A percentile compares a stretch with the other conserved stretches of the same genome.
Conservation (phyloP, 257 asterid genomes). For the Cruciata laevipes region DNA sequence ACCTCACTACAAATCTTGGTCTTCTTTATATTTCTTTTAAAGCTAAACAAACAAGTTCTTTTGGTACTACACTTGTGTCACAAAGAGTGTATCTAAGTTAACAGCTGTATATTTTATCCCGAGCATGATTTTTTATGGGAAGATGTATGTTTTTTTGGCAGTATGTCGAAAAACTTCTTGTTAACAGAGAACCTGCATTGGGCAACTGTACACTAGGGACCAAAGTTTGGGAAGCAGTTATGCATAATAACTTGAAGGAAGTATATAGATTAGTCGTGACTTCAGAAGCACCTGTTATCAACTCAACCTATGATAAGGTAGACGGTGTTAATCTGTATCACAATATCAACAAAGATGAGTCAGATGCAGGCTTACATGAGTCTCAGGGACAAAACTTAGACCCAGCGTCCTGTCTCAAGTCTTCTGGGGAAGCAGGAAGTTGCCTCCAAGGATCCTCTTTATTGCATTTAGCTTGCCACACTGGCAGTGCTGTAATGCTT, state of each 20-base stretch:
- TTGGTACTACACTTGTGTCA: not conserved
- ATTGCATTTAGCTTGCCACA: slow-evolving; percentile 84
- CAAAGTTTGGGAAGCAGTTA: slow-evolving; percentile 85
- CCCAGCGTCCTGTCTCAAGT: slow-evolving; percentile 45
- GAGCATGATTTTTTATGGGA: slow-evolving; percentile 1
- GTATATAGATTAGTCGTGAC: slow-evolving; percentile 50
- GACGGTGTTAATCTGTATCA: slow-evolving; percentile 37
- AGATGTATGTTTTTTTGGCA: slow-evolving; percentile 21
- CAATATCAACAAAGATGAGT: slow-evolving; percentile 25
- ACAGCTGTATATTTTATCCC: not conserved
- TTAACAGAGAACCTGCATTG: slow-evolving; percentile 48
- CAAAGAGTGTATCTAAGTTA: not conserved
- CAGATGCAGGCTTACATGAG: slow-evolving; percentile 25
- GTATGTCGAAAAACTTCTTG: slow-evolving; percentile 72
- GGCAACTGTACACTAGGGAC: slow-evolving; percentile 28
- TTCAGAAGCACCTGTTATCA: slow-evolving; percentile 55
- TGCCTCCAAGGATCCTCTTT: slow-evolving; percentile 75
- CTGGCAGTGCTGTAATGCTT: slow-evolving; percentile 63
- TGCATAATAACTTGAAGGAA: slow-evolving; percentile 54
- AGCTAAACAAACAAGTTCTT: not conserved
- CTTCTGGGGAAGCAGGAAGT: slow-evolving; percentile 36
- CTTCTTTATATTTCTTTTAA: not conserved
- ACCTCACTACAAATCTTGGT: not conserved
- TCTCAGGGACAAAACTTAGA: slow-evolving; percentile 34
- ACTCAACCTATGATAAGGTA: slow-evolving; percentile 53